These are phyloP conservation scores for Stachybotrys chlorohalonatus DNA, from an alignment of 2,329 filamentous ascomycete genomes.

Conservation along the genomic window DNA sequence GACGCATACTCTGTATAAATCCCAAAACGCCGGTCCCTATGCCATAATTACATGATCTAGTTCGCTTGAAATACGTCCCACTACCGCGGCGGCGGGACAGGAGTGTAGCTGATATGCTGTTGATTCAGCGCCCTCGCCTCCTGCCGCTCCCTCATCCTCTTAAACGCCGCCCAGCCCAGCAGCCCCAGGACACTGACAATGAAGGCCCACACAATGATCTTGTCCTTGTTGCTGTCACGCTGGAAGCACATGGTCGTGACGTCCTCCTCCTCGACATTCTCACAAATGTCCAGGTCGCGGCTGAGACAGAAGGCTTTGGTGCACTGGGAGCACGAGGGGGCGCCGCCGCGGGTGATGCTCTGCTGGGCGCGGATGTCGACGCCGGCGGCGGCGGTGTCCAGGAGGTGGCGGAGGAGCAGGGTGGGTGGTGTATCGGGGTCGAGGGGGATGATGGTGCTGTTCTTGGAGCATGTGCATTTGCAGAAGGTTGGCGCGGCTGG, in stretches of 20 bases:
- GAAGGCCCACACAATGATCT: constrained; percentile 57
- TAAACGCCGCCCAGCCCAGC: constrained; percentile 50
- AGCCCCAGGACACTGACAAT: constrained; percentile 49
- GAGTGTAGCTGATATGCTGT: not conserved
- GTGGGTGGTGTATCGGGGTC: constrained; percentile 29
- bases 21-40: not conserved
- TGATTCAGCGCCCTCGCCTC: constrained; percentile 12
- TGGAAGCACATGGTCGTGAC: constrained; percentile 57
- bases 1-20: not conserved
- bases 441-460: constrained; percentile 58
- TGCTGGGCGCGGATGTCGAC: not conserved
- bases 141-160: constrained; percentile 35
- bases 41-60: not conserved
- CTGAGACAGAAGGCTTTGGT: constrained; percentile 56
- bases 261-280: constrained; percentile 51
- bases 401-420: constrained; percentile 12
- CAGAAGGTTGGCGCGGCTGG: constrained; percentile 55
- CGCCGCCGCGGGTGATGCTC: constrained; percentile 16
- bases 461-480: constrained; percentile 63
- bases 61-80: not conserved
- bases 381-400: constrained; percentile 4
- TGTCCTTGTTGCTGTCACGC: constrained; percentile 58
- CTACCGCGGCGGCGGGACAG: not conserved
- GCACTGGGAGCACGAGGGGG: constrained; percentile 48
- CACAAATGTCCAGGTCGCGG: constrained; percentile 53